Base-by-base conservation (phyloP, 768 basidiomycete genomes). In the Mycena maculata region DNA sequence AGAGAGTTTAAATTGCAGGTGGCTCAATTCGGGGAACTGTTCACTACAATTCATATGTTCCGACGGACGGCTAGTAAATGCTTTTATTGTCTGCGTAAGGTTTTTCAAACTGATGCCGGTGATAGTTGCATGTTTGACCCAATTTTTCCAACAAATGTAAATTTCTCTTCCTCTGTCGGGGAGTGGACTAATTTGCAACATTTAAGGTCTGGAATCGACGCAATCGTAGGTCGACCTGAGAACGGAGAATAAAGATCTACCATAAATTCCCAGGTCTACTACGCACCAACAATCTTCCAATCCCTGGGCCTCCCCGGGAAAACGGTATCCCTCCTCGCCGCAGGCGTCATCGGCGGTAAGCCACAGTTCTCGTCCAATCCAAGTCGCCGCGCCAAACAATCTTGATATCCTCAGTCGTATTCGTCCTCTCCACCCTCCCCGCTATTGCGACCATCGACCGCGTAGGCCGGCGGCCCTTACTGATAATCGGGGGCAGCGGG, bases 311-410 rank as follows among this genome's bases (percentile, higher is more conserved):
- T 83, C 36, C 74, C 80, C 23, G 78, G 77, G 0, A 80, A 76
- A 39, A 82, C 82, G 1, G 79, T 82, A 1, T 83, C 82, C 10
- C 64, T 83, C 8, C 68, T 83, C 12, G 82, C 82, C n/a, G 80
- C 81, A 1, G 82, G 82, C 15, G 79, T 81, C 23, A 81, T 76
- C 22, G 82, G 82, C 9, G 72, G 82, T 67, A 76, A 38, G 42
- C 33, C 5, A 48, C 23, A 16, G 73, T 73, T 49, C 41, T 72
- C 67, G 28, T 3, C 39, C 13, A 18, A 48, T 20, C 11, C 15
- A 25, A 20, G 28, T 33, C 5, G 27, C 48, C 31, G 13, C 23
- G 13, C 3, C 8, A 22, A 25, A 25, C 30, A 4, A 42, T n/a
- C n/a, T n/a, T n/a, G n/a, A 53, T 23, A 4, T 25, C 31, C 31